Percentiles rank a stretch among this genome's conserved stretches.
phyloP scores from a whole-genome alignment of 2,329 filamentous ascomycete genomes.

The Neofusicoccum laricinum region DNA sequence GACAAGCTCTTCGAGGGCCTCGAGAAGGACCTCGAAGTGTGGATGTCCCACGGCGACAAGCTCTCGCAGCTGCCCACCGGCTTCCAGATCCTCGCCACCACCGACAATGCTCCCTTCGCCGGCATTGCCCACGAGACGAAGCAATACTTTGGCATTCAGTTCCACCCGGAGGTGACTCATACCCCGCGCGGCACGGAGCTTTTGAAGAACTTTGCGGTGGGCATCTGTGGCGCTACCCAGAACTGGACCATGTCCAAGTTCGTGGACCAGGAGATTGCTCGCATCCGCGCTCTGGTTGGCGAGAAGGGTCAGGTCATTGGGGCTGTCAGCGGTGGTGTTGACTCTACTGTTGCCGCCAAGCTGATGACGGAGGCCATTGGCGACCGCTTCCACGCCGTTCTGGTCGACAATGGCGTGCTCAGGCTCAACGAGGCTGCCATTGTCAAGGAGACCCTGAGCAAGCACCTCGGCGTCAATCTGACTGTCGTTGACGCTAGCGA shows the following conservation, averaged over 20 bases:
- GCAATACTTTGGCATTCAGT: conserved; percentile 79
- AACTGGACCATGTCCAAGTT: conserved; percentile 89
- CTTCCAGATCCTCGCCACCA: conserved; percentile 72
- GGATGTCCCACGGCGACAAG: conserved; percentile 91
- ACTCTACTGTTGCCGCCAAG: conserved; percentile 82
- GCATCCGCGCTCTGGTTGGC: conserved; percentile 81
- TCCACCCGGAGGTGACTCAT: conserved; percentile 82
- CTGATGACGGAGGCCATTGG: conserved; percentile 86
- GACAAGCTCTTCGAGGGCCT: conserved; percentile 77
- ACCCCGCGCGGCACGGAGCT: conserved; percentile 68
- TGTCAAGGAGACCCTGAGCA: conserved; percentile 74
- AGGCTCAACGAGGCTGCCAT: conserved; percentile 78
- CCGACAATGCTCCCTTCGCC: conserved; percentile 73
- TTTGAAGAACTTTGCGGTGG: conserved; percentile 78
- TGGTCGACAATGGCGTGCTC: conserved; percentile 85
- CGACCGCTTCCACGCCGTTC: conserved; percentile 77
- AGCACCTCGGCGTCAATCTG: conserved; percentile 85
- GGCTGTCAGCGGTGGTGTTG: conserved; percentile 79
- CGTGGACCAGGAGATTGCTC: conserved; percentile 71
- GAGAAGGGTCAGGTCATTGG: conserved; percentile 78
- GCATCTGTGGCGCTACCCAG: conserved; percentile 72
- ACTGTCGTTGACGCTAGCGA: conserved; percentile 80
- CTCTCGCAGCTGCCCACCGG: conserved; percentile 68
- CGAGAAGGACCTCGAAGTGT: conserved; percentile 67
- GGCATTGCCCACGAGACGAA: conserved; percentile 70